Percentiles rank a stretch among this genome's conserved stretches.
Conservation (phyloP, 257 asterid genomes). For the Ajuga chamaepitys region DNA sequence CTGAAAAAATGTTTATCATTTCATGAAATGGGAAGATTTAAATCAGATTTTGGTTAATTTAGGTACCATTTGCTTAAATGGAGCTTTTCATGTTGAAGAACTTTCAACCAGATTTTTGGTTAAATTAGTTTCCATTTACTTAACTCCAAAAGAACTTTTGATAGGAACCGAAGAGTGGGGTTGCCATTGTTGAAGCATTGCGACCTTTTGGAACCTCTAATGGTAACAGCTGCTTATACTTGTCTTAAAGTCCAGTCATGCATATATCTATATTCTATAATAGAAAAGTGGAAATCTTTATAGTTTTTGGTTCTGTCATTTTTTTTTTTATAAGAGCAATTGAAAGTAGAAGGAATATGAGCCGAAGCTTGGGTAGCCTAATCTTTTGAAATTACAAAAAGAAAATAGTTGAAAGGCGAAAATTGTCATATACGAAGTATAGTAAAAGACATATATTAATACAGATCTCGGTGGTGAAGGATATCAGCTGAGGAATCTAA, state of each 20-base stretch:
- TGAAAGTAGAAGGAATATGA: no score
- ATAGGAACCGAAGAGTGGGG: constrained; percentile 32
- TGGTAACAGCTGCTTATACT: constrained; percentile 20
- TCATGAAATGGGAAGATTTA: not conserved
- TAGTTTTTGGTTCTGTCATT: no score
- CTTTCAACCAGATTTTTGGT: not conserved
- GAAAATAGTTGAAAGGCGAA: no score
- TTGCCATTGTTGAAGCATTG: constrained; percentile 17
- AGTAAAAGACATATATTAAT: constrained; percentile 1
- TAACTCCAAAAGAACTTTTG: constrained; percentile 10
- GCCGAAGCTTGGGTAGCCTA: no score
- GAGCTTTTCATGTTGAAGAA: not conserved
- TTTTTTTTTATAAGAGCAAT: no score
- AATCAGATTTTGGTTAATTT: not conserved
- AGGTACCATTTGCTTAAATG: not conserved
- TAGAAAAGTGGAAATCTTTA: not conserved
- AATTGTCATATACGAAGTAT: not conserved
- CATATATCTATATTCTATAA: not conserved
- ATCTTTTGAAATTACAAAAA: no score
- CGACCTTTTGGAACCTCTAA: constrained; percentile 27
- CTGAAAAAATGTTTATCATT: not conserved
- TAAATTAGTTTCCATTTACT: constrained; percentile 3
- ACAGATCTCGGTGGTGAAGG: constrained; percentile 27
- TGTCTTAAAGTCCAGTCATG: not conserved
- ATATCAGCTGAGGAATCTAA: constrained; percentile 14